Evolutionary conservation across 805 yeast genomes (phyloP), one percentile per base, ranked within the genome.

Genomic region (Teunomyces aglyptinius): DNA sequence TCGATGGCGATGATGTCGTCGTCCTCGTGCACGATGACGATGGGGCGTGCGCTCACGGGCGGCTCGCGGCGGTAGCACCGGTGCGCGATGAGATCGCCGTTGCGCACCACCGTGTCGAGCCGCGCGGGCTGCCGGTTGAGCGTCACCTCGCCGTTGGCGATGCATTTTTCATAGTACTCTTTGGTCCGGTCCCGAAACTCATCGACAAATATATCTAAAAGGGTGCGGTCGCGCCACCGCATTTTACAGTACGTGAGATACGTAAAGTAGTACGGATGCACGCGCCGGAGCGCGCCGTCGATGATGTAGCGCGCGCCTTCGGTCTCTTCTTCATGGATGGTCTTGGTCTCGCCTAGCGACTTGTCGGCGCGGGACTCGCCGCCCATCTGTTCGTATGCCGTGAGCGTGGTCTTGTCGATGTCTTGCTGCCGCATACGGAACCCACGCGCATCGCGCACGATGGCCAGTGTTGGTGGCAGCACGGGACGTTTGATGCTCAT

Each of bases 21-120:
- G 61, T 89, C 84, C 57, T 90, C 88, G 59, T 75, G 76, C 0
- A 91, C 86, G 19, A 88, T 80, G 45, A 77, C 75, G 41, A 89
- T 82, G 0, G 78, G 77, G 38, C 71, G 58, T 45, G 85, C 65
- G 6, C 78, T 69, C 2, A 91, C 91, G 0, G 95, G 81, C 2
- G 97, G 97, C 60, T 94, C 99, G 59, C 92, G 97, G 41, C 94
- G 78, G 60, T 90, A 97, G 42, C 84, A 73, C 43, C 83, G 70
- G 64, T 92, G 97, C 22, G 81, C 75, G 13, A 92, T 84, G 34
- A 85, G 69, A 55, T 91, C 96, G 0, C 98, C 97, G 60, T 91
- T 89, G 38, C 79, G 68, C 5, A 94, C 80, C 0, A 83, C 62
- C 0, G 88, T 76, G 8, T 88, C 89, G 15, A 83, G 55, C 33